A percentile compares a stretch with the other conserved stretches of the same genome.
phyloP scores from a whole-genome alignment of 2,329 filamentous ascomycete genomes.

The Myriosclerotinia curreyana region DNA sequence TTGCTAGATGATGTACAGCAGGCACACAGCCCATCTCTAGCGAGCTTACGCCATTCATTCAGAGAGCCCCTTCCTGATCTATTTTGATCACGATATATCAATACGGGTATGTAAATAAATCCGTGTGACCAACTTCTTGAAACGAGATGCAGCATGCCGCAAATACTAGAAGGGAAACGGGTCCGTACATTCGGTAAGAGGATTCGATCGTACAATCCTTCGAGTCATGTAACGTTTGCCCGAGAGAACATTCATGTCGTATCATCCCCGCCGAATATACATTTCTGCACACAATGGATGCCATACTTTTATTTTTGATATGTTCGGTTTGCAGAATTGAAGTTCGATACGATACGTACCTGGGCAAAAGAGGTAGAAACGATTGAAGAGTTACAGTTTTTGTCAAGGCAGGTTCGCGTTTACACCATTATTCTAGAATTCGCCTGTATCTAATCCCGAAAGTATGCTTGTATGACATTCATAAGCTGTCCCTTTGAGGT shows the following conservation, averaged over 20 bases:
- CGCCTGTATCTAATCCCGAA: not conserved
- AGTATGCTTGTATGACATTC: not conserved
- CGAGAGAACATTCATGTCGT: not conserved
- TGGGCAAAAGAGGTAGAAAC: not conserved
- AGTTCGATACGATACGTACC: not conserved
- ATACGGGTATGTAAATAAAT: not conserved
- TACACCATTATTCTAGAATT: not conserved
- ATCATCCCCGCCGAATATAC: too few relatives aligned
- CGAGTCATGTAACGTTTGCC: not conserved
- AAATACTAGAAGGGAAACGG: not conserved
- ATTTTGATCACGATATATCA: not conserved
- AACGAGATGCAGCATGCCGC: not conserved
- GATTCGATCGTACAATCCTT: not conserved
- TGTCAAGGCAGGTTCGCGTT: not conserved
- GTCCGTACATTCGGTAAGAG: slow-evolving; percentile 4
- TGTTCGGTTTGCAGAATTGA: too few relatives aligned
- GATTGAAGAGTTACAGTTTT: too few relatives aligned
- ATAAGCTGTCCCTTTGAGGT: not conserved
- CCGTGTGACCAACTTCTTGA: not conserved
- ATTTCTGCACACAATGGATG: too few relatives aligned
- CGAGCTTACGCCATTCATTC: slow-evolving; percentile 2
- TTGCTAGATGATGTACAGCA: too few relatives aligned
- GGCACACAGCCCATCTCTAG: not conserved
- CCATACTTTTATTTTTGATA: not conserved
- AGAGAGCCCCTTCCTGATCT: not conserved